These are phyloP conservation scores for Fusarium solani-melongenae DNA, from an alignment of 2,329 filamentous ascomycete genomes.

Conservation along the genomic window DNA sequence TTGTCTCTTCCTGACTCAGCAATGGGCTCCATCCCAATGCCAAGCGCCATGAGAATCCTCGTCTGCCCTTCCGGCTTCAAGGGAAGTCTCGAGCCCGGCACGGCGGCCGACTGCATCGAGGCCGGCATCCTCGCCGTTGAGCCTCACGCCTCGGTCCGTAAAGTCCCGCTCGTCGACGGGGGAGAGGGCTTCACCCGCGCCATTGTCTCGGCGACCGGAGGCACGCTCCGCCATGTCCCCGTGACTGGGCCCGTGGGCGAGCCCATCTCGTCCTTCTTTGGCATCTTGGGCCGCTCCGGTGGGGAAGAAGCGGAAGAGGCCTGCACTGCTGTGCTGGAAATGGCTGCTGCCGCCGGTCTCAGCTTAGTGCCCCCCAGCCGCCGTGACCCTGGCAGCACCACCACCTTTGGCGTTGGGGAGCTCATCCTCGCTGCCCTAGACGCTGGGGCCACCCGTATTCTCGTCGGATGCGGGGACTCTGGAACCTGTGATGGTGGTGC, in stretches of 20 bases:
- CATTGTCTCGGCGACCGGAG: slow-evolving; percentile 56
- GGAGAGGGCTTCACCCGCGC: slow-evolving; percentile 63
- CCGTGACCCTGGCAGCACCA: slow-evolving; percentile 60
- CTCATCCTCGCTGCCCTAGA: slow-evolving; percentile 59
- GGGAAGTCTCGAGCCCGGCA: slow-evolving; percentile 60
- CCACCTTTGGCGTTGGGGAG: slow-evolving; percentile 63
- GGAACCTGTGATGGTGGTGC: slow-evolving; percentile 65
- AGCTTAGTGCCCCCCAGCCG: slow-evolving; percentile 57
- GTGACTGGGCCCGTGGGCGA: slow-evolving; percentile 58
- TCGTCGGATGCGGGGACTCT: slow-evolving; percentile 65
- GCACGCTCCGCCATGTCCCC: slow-evolving; percentile 49
- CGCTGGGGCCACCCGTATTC: slow-evolving; percentile 56
- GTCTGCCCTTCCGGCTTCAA: slow-evolving; percentile 66
- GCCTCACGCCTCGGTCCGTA: slow-evolving; percentile 55
- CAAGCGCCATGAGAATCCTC: slow-evolving; percentile 50
- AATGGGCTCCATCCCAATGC: slow-evolving; percentile 13
- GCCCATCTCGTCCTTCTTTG: slow-evolving; percentile 57
- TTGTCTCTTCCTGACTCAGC: not conserved
- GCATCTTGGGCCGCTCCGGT: slow-evolving; percentile 50
- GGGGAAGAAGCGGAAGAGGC: slow-evolving; percentile 15
- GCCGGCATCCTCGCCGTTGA: slow-evolving; percentile 57
- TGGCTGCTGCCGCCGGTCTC: slow-evolving; percentile 64
- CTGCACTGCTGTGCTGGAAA: slow-evolving; percentile 61
- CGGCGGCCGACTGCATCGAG: slow-evolving; percentile 63
- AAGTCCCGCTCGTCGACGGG: slow-evolving; percentile 63